Evolutionary conservation across 225 moss, liverwort and hornwort genomes (phyloP).

Genomic region (Thuidium tamariscinum): DNA sequence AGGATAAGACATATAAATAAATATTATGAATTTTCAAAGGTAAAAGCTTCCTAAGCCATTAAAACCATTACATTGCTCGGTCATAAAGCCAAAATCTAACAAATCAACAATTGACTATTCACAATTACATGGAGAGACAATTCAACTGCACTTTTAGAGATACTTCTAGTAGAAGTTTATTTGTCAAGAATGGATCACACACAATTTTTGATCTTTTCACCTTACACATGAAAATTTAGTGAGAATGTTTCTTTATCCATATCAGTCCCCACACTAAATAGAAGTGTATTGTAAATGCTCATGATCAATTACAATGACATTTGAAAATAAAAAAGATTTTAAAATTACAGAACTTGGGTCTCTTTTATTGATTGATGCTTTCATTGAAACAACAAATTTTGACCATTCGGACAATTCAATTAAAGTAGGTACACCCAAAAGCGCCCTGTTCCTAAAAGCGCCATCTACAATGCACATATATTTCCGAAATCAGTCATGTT

Average conservation of each 20-base stretch:
- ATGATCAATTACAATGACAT: background rate
- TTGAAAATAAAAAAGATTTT: background rate
- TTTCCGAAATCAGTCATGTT: no score
- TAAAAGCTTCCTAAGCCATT: background rate
- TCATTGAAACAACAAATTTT: background rate
- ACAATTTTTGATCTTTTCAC: background rate
- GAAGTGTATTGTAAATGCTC: background rate
- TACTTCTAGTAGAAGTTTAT: background rate
- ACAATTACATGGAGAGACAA: accelerated
- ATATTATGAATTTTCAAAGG: background rate
- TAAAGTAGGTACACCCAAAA: no score
- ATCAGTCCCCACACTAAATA: accelerated
- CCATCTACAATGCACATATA: no score
- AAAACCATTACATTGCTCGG: accelerated
- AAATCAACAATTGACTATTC: accelerated
- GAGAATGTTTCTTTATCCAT: background rate
- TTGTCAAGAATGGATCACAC: background rate
- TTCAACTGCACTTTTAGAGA: no score
- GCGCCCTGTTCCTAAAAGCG: no score
- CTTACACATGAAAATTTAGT: no score
- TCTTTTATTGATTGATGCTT: no score
- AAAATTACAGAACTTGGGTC: background rate
- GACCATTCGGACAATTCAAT: background rate
- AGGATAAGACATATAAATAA: background rate
- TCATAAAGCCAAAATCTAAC: background rate